Evolutionary conservation across 2,329 filamentous ascomycete species (phyloP), one percentile per base, ranked within the genome.

Genomic region (Dactylonectria estremocensis): DNA sequence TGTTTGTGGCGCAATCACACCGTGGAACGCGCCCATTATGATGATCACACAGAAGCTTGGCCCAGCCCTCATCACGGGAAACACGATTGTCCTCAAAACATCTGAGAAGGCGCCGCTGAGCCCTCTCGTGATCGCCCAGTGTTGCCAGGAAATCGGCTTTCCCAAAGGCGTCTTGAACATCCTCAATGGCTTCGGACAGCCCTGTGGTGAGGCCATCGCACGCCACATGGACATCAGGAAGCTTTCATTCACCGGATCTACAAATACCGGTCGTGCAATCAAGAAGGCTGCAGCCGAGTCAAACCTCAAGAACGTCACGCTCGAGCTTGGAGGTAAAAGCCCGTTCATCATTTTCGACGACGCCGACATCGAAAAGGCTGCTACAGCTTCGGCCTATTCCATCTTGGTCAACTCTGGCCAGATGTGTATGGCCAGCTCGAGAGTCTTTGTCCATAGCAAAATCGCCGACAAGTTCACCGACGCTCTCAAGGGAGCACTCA

Each of bases 11-110:
- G 63, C 62, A 5, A 94, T 94, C 77, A 94, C 95, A 76, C 92
- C 92, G 61, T 94, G 92, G 92, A 94, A 94, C 84, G 94, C 93
- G 84, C 92, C 92, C 6, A 83, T 94, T 43, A 86, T 91, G 76
- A 93, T 94, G 91, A 86, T 86, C 80, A 87, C 87, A 56, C 95
- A 93, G 92, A 95, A 95, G 88, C 89, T 92, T 70, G 90, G 86
- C 61, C 91, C 91, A 35, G 90, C 91, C 54, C 83, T 93, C 72
- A 89, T 90, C 67, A 87, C 88, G 50, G 91, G 91, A 76, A 93
- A 92, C 87, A 88, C 86, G 3, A 79, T 93, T 61, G 86, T 93
- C 72, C 79, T 93, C 72, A 93, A 93, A 87, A 88, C 89, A 5
- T 90, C 91, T 67, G 91, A 93, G 82, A 90, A 92, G 83, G 92